Conservation (phyloP, 1,284 basidiomycete genomes). For the Wolfiporia cocos region DNA sequence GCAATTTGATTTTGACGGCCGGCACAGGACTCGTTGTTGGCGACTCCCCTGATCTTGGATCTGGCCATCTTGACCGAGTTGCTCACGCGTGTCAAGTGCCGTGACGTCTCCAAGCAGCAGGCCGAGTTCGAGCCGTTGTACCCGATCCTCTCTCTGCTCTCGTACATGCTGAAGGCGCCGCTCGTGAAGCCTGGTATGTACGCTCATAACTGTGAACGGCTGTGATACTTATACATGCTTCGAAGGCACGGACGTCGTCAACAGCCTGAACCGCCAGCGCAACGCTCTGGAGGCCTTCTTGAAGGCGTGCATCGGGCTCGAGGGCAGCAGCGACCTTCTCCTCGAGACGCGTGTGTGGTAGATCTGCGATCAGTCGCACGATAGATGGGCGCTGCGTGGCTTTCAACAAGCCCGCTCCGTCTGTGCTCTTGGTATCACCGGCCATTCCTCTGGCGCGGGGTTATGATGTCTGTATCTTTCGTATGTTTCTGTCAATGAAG, state of each 20-base stretch:
- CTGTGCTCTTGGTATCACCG: too few relatives aligned
- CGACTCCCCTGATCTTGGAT: constrained; percentile 94
- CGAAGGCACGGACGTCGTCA: constrained; percentile 82
- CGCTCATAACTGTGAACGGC: not conserved
- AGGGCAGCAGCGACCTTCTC: constrained; percentile 77
- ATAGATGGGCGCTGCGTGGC: too few relatives aligned
- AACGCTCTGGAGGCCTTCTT: constrained; percentile 92
- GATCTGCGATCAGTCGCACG: too few relatives aligned
- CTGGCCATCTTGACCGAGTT: constrained; percentile 92
- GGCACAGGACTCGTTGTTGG: constrained; percentile 84
- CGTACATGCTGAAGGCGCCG: constrained; percentile 97
- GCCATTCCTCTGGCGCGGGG: too few relatives aligned
- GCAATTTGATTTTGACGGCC: constrained; percentile 12
- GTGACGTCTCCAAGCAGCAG: constrained; percentile 41
- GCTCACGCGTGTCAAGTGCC: constrained; percentile 90
- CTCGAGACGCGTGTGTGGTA: constrained; percentile 88
- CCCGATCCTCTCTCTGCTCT: constrained; percentile 83
- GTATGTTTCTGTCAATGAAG: too few relatives aligned
- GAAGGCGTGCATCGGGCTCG: constrained; percentile 88
- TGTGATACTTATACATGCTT: not conserved
- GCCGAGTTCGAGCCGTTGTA: constrained; percentile 77
- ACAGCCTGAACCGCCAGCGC: constrained; percentile 92
- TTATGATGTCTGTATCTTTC: too few relatives aligned
- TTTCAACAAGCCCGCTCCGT: too few relatives aligned
- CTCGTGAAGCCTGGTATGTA: constrained; percentile 87